phyloP scores from a whole-genome alignment of 345 rosid species.

The Draba incana region DNA sequence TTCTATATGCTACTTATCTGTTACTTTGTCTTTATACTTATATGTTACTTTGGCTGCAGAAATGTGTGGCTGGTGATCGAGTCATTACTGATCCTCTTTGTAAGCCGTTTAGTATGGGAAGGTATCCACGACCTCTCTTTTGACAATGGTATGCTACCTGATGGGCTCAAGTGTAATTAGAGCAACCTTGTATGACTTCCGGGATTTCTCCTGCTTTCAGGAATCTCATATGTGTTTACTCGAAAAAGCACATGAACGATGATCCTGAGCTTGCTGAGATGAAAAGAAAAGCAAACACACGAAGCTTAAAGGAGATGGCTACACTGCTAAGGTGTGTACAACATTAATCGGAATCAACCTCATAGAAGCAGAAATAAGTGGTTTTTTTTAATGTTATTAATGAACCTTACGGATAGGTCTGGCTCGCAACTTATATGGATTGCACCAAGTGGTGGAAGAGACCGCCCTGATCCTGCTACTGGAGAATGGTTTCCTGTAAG shows the following conservation, averaged over 20 bases:
- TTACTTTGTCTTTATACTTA: slow-evolving; percentile 31
- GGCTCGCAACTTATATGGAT: slow-evolving; percentile 91
- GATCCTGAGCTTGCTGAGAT: slow-evolving; percentile 83
- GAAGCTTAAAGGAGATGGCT: slow-evolving; percentile 98
- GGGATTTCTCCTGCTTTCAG: slow-evolving; percentile 48
- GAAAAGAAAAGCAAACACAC: slow-evolving; percentile 87
- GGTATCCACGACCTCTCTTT: slow-evolving; percentile 53
- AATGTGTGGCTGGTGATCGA: slow-evolving; percentile 95
- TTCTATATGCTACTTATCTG: background rate
- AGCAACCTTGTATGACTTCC: slow-evolving; percentile 29
- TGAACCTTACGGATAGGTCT: slow-evolving; percentile 51
- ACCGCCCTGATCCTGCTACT: slow-evolving; percentile 84
- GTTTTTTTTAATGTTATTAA: background rate
- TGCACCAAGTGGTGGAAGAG: slow-evolving; percentile 99
- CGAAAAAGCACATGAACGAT: slow-evolving; percentile 93
- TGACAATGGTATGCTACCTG: slow-evolving; percentile 38
- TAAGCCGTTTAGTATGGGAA: slow-evolving; percentile 99
- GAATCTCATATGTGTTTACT: slow-evolving; percentile 95
- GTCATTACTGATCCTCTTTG: slow-evolving; percentile 96
- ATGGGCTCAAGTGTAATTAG: slow-evolving; percentile 30
- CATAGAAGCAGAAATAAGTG: background rate
- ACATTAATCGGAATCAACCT: slow-evolving; percentile 3
- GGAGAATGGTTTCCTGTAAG: slow-evolving; percentile 90
- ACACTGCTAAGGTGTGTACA: slow-evolving; percentile 62
- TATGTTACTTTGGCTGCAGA: slow-evolving; percentile 51